phyloP scores from a whole-genome alignment of 1,139 yeast species.

The Hyphopichia fennica region DNA sequence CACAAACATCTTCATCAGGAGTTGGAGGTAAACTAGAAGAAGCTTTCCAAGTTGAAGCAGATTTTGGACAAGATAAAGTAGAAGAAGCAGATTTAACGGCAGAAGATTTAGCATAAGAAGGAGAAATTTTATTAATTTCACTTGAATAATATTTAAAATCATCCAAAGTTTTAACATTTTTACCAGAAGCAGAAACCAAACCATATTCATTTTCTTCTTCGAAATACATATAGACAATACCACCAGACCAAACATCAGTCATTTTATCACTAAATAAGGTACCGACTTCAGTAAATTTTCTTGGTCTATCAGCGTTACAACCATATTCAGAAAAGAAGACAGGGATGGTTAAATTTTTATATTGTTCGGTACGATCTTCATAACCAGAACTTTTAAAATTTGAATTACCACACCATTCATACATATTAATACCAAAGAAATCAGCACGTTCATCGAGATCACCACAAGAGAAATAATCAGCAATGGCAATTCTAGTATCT shows the following conservation, averaged over 20 bases:
- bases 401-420: conserved; percentile 91
- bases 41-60: conserved; percentile 53
- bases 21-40: conserved; percentile 63
- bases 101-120: conserved; percentile 36
- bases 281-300: conserved; percentile 70
- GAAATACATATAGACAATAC: conserved; percentile 86
- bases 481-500: conserved; percentile 67
- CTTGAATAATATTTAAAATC: conserved; percentile 56
- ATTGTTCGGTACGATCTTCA: conserved; percentile 68
- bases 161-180: conserved; percentile 41
- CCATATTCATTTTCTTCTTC: conserved; percentile 83
- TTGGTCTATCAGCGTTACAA: conserved; percentile 67
- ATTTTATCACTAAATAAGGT: conserved; percentile 60
- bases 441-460: conserved; percentile 67
- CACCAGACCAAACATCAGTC: conserved; percentile 90
- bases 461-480: conserved; percentile 85
- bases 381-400: conserved; percentile 69
- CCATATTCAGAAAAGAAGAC: conserved; percentile 92
- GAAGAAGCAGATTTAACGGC: conserved; percentile 21
- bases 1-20: conserved; percentile 60
- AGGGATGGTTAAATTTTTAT: conserved; percentile 71
- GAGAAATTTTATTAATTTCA: conserved; percentile 53
- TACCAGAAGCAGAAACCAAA: conserved; percentile 56
- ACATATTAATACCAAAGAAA: conserved; percentile 92
- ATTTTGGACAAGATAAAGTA: conserved; percentile 51